Evolutionary conservation across 1,139 yeast species (phyloP), one percentile per base, ranked within the genome.

Genomic region (Yamadazyma spencermartinsiae): DNA sequence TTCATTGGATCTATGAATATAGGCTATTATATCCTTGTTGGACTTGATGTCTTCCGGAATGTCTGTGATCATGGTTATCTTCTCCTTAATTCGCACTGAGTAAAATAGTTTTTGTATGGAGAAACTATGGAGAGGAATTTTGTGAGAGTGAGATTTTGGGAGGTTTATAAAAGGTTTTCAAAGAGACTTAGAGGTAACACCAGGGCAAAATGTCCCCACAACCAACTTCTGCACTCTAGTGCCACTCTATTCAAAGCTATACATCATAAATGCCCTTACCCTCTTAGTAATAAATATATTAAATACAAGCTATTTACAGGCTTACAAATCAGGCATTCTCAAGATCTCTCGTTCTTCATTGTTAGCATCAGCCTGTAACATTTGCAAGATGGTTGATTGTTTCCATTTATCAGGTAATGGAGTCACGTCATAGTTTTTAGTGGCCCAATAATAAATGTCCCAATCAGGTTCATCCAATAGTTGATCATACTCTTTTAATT

Each of bases 391-490:
- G 52, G 74, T 65, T 13, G 87, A 79, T 42, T 82, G 58, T 56
- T 80, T 72, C 96, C 96, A 90, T 54, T 76, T 75, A 34, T 86
- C 90, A 5, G 98, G 97, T 48, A 90, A 71, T 12, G 95, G 95
- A 37, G 90, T 86, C 17, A 83, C 79, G 27, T 79, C 81, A 54
- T 72, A 86, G 63, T 87, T 87, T 51, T 78, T 76, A 6, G 97
- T 88, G 17, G 95, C 96, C 98, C 98, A 92, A 66, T 92, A 92
- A 63, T 88, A 94, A 46, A 92, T 90, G 59, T 92, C 98, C 98
- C 98, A 94, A 61, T 92, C 99, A 12, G 92, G 79, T 63, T 90
- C 96, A 60, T 94, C 96, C 57, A 92, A 72, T 42, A 92, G 66
- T 48, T 74, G 61, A 56, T 92, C 98, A 60, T 87, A 92, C 62